Conservation (phyloP, 495 filamentous ascomycete genomes). For the Platismatia glauca region DNA sequence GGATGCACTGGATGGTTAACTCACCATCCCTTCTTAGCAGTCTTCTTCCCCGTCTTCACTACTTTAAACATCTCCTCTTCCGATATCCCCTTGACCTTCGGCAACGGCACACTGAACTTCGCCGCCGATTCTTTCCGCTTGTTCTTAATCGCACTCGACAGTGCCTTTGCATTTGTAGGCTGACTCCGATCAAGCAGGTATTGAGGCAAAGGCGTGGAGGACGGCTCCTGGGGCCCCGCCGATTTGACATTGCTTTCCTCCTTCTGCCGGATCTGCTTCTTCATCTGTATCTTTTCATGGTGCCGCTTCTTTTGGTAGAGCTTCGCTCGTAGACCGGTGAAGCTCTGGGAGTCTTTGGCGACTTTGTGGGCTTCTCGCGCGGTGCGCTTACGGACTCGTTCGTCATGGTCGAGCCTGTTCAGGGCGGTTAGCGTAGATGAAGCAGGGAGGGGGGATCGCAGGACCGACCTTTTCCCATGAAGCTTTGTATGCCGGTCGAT, state of each 20-base stretch:
- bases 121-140: slow-evolving; percentile 86
- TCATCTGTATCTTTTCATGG: slow-evolving; percentile 98
- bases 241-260: slow-evolving; percentile 94
- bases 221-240: slow-evolving; percentile 64
- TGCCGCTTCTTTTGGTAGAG: slow-evolving; percentile 88
- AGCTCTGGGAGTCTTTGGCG: slow-evolving; percentile 81
- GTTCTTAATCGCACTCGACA: slow-evolving; percentile 79
- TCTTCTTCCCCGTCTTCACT: slow-evolving; percentile 87
- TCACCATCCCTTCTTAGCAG: slow-evolving; percentile 45
- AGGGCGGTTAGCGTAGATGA: slow-evolving; percentile 14
- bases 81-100: slow-evolving; percentile 85
- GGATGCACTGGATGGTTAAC: neutral
- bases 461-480: slow-evolving; percentile 54
- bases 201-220: slow-evolving; percentile 63
- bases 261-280: slow-evolving; percentile 86
- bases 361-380: slow-evolving; percentile 82
- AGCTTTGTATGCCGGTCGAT: slow-evolving; percentile 83
- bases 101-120: slow-evolving; percentile 89
- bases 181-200: slow-evolving; percentile 87
- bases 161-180: slow-evolving; percentile 78
- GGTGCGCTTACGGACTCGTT: slow-evolving; percentile 75
- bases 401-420: slow-evolving; percentile 71
- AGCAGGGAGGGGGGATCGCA: neutral
- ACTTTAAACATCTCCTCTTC: slow-evolving; percentile 99
- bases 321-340: slow-evolving; percentile 86